Conservation (phyloP, 1,139 yeast species). For the Debaryomyces subglobosus region DNA sequence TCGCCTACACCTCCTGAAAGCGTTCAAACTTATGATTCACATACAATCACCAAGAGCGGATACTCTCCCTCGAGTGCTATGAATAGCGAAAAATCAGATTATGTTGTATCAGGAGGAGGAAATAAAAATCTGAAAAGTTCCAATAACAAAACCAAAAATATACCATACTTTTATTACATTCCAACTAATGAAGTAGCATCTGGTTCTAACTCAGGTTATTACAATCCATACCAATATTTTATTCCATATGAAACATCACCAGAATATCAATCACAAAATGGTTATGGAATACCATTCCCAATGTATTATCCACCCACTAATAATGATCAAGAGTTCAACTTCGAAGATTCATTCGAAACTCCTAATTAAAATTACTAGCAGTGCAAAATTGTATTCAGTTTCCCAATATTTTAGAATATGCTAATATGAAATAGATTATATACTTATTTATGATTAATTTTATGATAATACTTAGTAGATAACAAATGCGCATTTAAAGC, state of each 20-base stretch:
- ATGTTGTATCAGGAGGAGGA: constrained; percentile 1
- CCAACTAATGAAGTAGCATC: constrained; percentile 20
- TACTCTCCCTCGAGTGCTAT: constrained; percentile 17
- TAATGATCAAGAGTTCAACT: constrained; percentile 8
- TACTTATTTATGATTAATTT: constrained; percentile 2
- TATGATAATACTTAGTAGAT: neutral
- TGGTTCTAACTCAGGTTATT: constrained; percentile 14
- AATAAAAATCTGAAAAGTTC: constrained; percentile 7
- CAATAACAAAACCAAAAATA: constrained; percentile 8
- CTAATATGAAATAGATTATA: neutral
- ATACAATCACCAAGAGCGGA: constrained; percentile 13
- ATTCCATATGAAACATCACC: constrained; percentile 14
- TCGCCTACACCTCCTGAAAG: constrained; percentile 18
- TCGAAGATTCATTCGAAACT: constrained; percentile 9
- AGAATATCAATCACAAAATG: constrained; percentile 8
- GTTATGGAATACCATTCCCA: constrained; percentile 16
- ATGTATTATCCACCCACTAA: constrained; percentile 13
- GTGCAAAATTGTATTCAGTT: neutral
- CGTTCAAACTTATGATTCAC: constrained; percentile 16
- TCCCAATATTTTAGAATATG: neutral
- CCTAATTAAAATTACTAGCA: neutral
- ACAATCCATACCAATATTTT: constrained; percentile 22
- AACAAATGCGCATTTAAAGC: constrained; percentile 4
- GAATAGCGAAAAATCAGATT: constrained; percentile 17
- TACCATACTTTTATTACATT: constrained; percentile 28